Conservation (phyloP, 805 yeast species). For the Myxozyma kluyveri region DNA sequence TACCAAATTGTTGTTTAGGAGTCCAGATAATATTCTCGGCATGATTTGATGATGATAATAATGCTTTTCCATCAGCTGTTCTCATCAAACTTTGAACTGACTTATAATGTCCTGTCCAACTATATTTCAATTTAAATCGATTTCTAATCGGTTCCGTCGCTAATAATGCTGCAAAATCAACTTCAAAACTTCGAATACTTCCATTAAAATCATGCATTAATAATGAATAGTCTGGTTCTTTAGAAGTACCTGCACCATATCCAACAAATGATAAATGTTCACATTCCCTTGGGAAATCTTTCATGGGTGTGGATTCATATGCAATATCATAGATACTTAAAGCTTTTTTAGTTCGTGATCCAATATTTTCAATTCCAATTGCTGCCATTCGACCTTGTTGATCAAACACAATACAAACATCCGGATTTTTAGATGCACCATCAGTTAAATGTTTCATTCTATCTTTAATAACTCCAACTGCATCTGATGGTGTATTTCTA, state of each 20-base stretch:
- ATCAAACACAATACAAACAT: constrained; percentile 30
- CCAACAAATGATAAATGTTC: constrained; percentile 19
- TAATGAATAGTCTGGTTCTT: constrained; percentile 32
- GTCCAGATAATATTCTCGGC: constrained; percentile 63
- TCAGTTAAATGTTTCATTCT: constrained; percentile 20
- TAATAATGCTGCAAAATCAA: constrained; percentile 31
- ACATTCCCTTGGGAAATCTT: constrained; percentile 21
- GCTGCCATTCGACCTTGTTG: constrained; percentile 30
- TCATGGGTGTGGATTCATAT: constrained; percentile 22
- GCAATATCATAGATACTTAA: constrained; percentile 28
- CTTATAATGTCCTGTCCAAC: constrained; percentile 82
- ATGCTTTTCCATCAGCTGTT: constrained; percentile 62
- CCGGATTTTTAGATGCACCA: constrained; percentile 30
- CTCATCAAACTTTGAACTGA: constrained; percentile 67
- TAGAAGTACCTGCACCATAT: constrained; percentile 26
- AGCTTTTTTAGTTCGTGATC: constrained; percentile 24
- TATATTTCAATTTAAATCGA: constrained; percentile 43
- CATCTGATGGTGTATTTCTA: constrained; percentile 15
- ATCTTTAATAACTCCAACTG: constrained; percentile 5
- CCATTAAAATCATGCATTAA: constrained; percentile 37
- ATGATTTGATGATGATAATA: constrained; percentile 60
- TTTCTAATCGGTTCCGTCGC: constrained; percentile 10
- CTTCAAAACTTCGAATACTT: constrained; percentile 38
- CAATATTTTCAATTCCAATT: constrained; percentile 31
- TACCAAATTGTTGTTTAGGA: constrained; percentile 18